Evolutionary conservation across 495 filamentous ascomycete genomes (phyloP).

Genomic region (Amphirosellinia nigrospora): DNA sequence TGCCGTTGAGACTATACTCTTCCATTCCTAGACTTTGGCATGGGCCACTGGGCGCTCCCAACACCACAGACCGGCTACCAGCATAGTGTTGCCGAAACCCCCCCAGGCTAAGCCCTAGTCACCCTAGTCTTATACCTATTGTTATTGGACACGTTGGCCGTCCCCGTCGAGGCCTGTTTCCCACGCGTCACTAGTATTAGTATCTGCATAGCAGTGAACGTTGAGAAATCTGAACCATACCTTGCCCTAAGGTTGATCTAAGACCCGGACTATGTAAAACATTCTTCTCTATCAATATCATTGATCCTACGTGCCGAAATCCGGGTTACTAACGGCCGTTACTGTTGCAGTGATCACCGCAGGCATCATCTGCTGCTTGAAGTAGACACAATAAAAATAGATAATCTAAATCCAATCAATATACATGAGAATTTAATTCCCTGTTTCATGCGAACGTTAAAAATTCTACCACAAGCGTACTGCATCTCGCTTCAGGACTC

Average conservation of each 20-base stretch:
- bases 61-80: constrained; percentile 5
- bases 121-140: constrained; percentile 6
- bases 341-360: constrained; percentile 25
- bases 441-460: constrained; percentile 15
- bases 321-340: background rate
- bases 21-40: background rate
- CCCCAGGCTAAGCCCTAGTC: constrained; percentile 7
- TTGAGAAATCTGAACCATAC: background rate
- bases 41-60: constrained; percentile 4
- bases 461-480: constrained; percentile 12
- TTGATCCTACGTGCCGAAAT: constrained; percentile 13
- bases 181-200: background rate
- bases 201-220: background rate
- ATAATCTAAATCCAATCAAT: constrained; percentile 27
- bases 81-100: constrained; percentile 19
- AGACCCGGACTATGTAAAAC: too few relatives aligned
- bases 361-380: constrained; percentile 7
- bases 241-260: background rate
- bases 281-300: constrained; percentile 19
- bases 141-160: constrained; percentile 7
- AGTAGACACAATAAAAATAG: constrained; percentile 22
- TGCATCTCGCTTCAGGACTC: constrained; percentile 21
- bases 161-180: background rate
- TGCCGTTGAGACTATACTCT: background rate
- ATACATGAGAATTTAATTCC: constrained; percentile 18